Evolutionary conservation across 805 yeast genomes (phyloP), one percentile per base, ranked within the genome.

Genomic region (Yarrowia sp.): DNA sequence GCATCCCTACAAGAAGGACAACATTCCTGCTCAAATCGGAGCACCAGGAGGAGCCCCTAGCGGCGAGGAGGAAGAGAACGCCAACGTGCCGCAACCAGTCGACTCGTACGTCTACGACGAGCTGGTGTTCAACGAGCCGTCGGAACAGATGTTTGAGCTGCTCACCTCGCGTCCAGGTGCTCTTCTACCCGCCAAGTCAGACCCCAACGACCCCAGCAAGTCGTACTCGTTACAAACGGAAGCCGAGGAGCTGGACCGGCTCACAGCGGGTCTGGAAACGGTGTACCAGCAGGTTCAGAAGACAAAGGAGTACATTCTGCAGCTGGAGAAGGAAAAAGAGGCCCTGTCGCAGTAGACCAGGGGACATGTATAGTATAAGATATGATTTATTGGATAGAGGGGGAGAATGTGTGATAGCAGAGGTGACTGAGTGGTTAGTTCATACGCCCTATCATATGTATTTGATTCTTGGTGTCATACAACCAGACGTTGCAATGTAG

Each of bases 41-140:
- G 62, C 53, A 14, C 61, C 61, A n/a, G 61, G 61, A 44, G 51
- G 51, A 10, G n/a, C 32, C 6, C 22, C 33, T 4, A 44, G 13
- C 8, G 27, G 9, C 12, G 38, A 55, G 7, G 63, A 55, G n/a
- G 36, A 56, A 14, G 51, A 46, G 10, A 61, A 25, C 16, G 38
- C 33, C n/a, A 62, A 46, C 25, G 70, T 72, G 13, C 66, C 67
- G 53, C 73, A 78, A 0, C 72, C 76, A 5, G 87, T 88, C 2
- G 81, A 84, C 65, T 80, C 88, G 49, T 73, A 84, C 1, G 75
- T 86, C 39, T 94, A 87, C 69, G 99, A 94, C 70, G 99, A 94
- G 71, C 76, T 94, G 18, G 96, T 94, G 1, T 94, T 94, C 71
- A 90, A 88, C 71, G 99, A 94, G 73, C 99, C 99, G 2, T 91